These are phyloP conservation scores for Phytophthora ohioensis DNA, from an alignment of 352 stramenopile species.

Conservation along the genomic window DNA sequence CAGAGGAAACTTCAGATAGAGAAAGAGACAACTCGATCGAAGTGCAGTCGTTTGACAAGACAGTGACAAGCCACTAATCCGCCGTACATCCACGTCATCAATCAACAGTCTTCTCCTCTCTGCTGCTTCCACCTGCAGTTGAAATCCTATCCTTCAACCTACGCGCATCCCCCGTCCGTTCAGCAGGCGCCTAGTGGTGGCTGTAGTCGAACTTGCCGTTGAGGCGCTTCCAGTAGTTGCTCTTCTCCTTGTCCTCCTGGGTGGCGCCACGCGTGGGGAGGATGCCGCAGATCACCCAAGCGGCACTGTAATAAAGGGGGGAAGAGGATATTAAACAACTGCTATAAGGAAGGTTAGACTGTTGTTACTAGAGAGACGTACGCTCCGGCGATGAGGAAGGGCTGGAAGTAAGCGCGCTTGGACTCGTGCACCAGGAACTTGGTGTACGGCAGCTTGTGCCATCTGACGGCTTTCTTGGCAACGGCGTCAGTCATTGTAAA, in stretches of 20 bases:
- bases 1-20: background rate
- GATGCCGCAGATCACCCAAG: constrained; percentile 85
- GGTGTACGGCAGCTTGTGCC: constrained; percentile 83
- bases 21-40: background rate
- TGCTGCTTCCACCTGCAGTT: background rate
- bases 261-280: constrained; percentile 80
- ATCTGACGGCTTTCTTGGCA: constrained; percentile 76
- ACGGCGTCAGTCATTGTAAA: constrained; percentile 57
- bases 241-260: constrained; percentile 86
- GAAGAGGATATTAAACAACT: constrained; percentile 3
- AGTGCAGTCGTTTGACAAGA: background rate
- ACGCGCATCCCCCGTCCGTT: constrained; percentile 1
- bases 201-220: constrained; percentile 88
- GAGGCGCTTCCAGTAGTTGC: constrained; percentile 87
- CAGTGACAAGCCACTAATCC: constrained; percentile 11
- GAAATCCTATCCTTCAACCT: constrained; percentile 7
- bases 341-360: background rate
- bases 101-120: background rate
- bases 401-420: constrained; percentile 84
- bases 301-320: constrained; percentile 46
- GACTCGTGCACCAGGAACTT: constrained; percentile 84
- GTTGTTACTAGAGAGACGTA: constrained; percentile 40
- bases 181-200: constrained; percentile 66
- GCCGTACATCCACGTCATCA: background rate
- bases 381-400: constrained; percentile 82